These are phyloP conservation scores for Paracorniculantispora psalliotae DNA, from an alignment of 2,329 filamentous ascomycete genomes.

Conservation along the genomic window DNA sequence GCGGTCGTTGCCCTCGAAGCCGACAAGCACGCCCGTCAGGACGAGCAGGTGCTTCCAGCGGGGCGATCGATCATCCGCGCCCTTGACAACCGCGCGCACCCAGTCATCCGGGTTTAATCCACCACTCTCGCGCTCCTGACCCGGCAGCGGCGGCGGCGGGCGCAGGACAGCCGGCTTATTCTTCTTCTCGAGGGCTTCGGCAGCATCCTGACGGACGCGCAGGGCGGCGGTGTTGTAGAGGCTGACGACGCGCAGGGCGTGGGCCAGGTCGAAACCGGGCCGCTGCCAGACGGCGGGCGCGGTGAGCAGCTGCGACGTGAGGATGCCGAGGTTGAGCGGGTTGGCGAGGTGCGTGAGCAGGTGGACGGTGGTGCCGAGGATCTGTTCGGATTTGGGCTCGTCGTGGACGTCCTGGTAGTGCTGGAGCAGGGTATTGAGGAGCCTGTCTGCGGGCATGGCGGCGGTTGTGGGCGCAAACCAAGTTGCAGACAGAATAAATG, in stretches of 20 bases:
- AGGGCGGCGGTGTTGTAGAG: constrained; percentile 65
- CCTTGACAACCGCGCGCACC: constrained; percentile 52
- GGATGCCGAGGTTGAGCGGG: constrained; percentile 66
- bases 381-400: constrained; percentile 46
- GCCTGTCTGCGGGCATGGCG: constrained; percentile 60
- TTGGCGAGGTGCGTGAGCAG: constrained; percentile 67
- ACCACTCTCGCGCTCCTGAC: constrained; percentile 30
- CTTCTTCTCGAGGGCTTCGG: constrained; percentile 31
- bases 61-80: constrained; percentile 53
- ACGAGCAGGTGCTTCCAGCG: constrained; percentile 83
- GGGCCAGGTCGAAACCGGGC: constrained; percentile 52
- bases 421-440: constrained; percentile 62
- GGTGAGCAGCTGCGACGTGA: constrained; percentile 67
- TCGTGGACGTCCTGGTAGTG: constrained; percentile 51
- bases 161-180: neutral
- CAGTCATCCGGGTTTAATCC: constrained; percentile 47
- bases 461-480: neutral
- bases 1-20: constrained; percentile 61
- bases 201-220: constrained; percentile 46
- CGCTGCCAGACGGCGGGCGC: constrained; percentile 66
- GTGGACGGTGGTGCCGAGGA: constrained; percentile 61
- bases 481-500: neutral
- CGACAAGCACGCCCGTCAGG: constrained; percentile 72
- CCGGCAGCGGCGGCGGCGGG: constrained; percentile 18
- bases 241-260: constrained; percentile 61